Base-by-base conservation (phyloP, 805 yeast genomes). In the Jamesozyma hellenica region DNA sequence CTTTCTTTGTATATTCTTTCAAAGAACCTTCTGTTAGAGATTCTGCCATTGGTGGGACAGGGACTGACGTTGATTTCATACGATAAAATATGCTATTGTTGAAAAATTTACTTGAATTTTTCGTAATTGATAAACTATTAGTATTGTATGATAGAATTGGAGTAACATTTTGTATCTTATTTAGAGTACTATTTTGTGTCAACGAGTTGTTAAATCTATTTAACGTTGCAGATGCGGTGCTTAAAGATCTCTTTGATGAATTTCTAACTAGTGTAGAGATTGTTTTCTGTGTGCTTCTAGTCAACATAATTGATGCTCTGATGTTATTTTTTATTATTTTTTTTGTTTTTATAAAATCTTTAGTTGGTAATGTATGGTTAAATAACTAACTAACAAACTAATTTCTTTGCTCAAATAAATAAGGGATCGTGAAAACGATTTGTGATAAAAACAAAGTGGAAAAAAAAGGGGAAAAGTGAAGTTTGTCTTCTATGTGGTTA, bases 21-120 rank as follows among this genome's bases (percentile, higher is more conserved):
- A 92, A 73, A 36, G 97, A 85, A 61, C 98, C 98, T 65, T 92
- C 98, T 32, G 96, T 85, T 58, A 92, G 81, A 37, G 96, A 88
- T 68, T 92, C 98, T 33, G 98, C 97, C 96, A 92, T 87, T 49
- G 85, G 94, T 36, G 98, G 98, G 17, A 92, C 97, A 64, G 87
- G 84, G 39, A 90, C 94, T 36, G 59, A 63, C 46, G 68, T 69
- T 30, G 70, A 61, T 43, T 64, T 60, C 46, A 47, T 58, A 49
- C 69, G 63, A 35, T 36, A 32, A 10, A 21, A 30, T 19, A 21
- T 35, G 11, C 16, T 28, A 19, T 35, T 34, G 18, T 13, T 23
- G 15, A 12, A 41, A 38, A 43, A 40, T 12, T 4, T 17, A 34
- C 9, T 34, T 6, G 28, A 34, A 16, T 34, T 34, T 15, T 31